Base-by-base conservation (phyloP, 2,329 filamentous ascomycete genomes). In the Xylaria sp. region DNA sequence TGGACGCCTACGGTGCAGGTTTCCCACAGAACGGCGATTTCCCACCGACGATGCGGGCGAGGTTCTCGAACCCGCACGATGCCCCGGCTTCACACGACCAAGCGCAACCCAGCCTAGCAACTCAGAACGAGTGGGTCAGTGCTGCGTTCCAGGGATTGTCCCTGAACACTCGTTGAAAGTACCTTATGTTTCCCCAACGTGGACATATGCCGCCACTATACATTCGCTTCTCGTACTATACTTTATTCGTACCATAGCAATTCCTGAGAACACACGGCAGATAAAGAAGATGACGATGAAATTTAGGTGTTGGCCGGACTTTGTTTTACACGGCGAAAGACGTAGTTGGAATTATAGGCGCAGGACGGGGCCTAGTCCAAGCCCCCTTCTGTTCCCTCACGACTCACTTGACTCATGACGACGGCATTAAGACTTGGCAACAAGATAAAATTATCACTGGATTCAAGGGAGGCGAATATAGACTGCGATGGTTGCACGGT, bases 111-210 rank as follows among this genome's bases (percentile, higher is more conserved):
- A 70, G 64, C 55, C 79, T 86, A 64, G 76, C 78, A 57, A 77
- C 78, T 33, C 83, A 84, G 73, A 81, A 83, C 54, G 89, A 91
- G 56, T 92, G 90, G 89, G 80, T 85, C 29, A 81, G 82, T 60
- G 79, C 84, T 59, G 79, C 84, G 5, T 92, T 93, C 76, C 90
- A 93, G 76, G 87, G 90, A 10, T 81, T 94, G 20, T 94, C 91
- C 1, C 84, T 94, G 69, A 91, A 91, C 74, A 86, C 87, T 70
- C 85, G 85, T 67, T 87, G 38, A 71, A 61, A 73, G 20, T 60
- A 39, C n/a, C 5, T 20, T 15, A 31, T 67, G 44, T 61, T 63
- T 59, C 15, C 33, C 22, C 22, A 59, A 39, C 25, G n/a, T 53
- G 56, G 44, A 39, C 51, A 65, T 42, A 53, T 31, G 47, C 51